Evolutionary conservation across 2,329 filamentous ascomycete species (phyloP), one percentile per base, ranked within the genome.

Genomic region (Venturia asperata): DNA sequence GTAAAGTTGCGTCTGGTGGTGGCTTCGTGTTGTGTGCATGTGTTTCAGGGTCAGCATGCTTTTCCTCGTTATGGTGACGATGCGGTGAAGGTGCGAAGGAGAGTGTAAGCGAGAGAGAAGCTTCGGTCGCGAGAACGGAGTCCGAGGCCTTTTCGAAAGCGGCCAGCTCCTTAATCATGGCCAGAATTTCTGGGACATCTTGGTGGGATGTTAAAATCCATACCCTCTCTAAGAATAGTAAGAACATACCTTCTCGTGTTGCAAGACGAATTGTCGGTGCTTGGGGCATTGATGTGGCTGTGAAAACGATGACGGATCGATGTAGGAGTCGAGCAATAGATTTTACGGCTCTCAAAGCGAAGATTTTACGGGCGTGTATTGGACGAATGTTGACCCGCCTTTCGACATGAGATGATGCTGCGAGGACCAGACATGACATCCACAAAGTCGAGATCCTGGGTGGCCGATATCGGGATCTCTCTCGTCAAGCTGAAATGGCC

Each of bases 141-240:
- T 87, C 80, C 2, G 87, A 80, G 71, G 89, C 89, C 37, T 93
- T 86, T 76, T 97, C 92, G 79, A 97, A 96, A 70, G 87, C 85
- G 70, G 93, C 93, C 10, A 97, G 86, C 73, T 92, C 93, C 64
- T 86, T 83, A 77, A 97, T 92, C 72, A 97, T 82, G 69, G 81
- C 77, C 34, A 96, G 85, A 74, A 97, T 96, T n/a, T 81, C 80
- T 30, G 87, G 84, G 66, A 95, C 85, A 72, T 97, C 93, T 96
- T 37, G 52, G n/a, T 21, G 10, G 3, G 21, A 27, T 15, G 13
- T 67, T 45, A 41, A 27, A 27, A 10, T 24, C 1, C 1, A 17
- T 47, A 11, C n/a, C n/a, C 11, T 24, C 11, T 24, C 1, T 49
- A 24, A 56, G 24, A 3, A 19, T 34, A 6, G 7, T 24, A 13